Evolutionary conservation across 352 stramenopile species (phyloP).

Genomic region (Phytopythium montanum): DNA sequence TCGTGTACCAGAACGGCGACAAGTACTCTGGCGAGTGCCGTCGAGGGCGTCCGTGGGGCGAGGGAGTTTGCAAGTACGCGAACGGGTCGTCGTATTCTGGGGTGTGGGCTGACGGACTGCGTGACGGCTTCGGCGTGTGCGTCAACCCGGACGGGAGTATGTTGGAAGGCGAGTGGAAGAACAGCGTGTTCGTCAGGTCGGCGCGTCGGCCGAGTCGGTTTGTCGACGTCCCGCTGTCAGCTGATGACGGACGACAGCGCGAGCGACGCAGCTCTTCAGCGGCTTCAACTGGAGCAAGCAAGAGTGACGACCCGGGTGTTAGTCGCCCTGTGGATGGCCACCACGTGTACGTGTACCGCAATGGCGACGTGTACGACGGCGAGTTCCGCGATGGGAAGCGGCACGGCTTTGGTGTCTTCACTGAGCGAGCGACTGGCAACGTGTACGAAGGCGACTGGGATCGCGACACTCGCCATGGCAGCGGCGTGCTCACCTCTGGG

Average conservation of each 20-base stretch:
- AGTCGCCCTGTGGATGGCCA: constrained; percentile 27
- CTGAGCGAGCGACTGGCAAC: constrained; percentile 49
- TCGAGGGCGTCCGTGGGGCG: constrained; percentile 57
- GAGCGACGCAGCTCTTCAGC: constrained; percentile 8
- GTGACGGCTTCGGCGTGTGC: constrained; percentile 74
- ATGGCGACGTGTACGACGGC: constrained; percentile 74
- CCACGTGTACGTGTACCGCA: constrained; percentile 45
- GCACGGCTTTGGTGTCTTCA: constrained; percentile 59
- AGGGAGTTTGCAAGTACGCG: constrained; percentile 88
- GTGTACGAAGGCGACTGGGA: constrained; percentile 77
- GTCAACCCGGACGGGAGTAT: constrained; percentile 55
- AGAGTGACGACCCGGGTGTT: constrained; percentile 5
- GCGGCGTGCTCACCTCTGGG: constrained; percentile 59
- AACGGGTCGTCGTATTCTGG: constrained; percentile 91
- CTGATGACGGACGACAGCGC: constrained; percentile 5
- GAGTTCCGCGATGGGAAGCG: constrained; percentile 45
- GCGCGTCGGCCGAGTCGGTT: constrained; percentile 39
- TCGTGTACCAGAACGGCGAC: constrained; percentile 68
- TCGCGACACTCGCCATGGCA: constrained; percentile 54
- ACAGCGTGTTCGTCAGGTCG: constrained; percentile 58
- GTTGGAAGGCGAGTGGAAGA: constrained; percentile 71
- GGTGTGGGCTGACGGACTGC: constrained; percentile 67
- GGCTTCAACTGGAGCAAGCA: constrained; percentile 2
- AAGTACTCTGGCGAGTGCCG: constrained; percentile 68
- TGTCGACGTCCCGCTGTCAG: constrained; percentile 54